Base-by-base conservation (phyloP, 2,329 filamentous ascomycete species). In the Phialemonium atrogriseum region DNA sequence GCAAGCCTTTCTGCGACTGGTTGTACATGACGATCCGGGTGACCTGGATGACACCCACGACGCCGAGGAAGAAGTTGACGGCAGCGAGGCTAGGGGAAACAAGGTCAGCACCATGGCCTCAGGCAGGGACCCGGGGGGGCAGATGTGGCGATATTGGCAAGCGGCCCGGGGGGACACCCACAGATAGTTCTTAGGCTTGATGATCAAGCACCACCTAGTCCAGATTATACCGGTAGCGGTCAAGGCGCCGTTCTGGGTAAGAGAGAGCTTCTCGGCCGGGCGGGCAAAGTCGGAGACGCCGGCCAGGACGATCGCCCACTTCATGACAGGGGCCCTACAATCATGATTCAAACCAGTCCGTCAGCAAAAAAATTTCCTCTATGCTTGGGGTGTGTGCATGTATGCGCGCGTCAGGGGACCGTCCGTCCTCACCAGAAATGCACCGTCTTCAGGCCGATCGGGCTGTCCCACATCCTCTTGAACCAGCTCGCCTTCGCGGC, bases 181-280 rank as follows among this genome's bases (percentile, higher is more conserved):
- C 80, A 95, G 81, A 52, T 87, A 66, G 70, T 98, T 98, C 62
- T 78, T 79, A 36, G 91, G 91, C 61, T 79, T 87, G 64, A 98
- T 98, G 59, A 98, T 83, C 55, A 96, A 72, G 71, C 91, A 98
- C 91, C 91, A 98, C 46, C 91, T 77, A 27, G 91, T 98, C 91
- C 91, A 98, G 72, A 98, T 98, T 44, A 83, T 63, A 45, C 91
- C 91, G 8, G 91, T 98, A 48, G 79, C 79, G 54, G 85, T 91
- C 47, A 98, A 74, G 37, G 91, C 89, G 30, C 70, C 69, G 66
- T 96, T 98, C 64, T 95, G 88, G 18, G 84, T 91, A 41, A 95
- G 68, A 24, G 88, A 95, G 46, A 98, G 84, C 60, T 87, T 86
- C 59, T 93, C 84, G 41, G 84, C 86, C 19, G 91, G 91, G 47